Percentiles rank a stretch among this genome's conserved stretches.
Evolutionary conservation across 1,284 basidiomycete species (phyloP).

Genomic region (Ustilago xerochloae): DNA sequence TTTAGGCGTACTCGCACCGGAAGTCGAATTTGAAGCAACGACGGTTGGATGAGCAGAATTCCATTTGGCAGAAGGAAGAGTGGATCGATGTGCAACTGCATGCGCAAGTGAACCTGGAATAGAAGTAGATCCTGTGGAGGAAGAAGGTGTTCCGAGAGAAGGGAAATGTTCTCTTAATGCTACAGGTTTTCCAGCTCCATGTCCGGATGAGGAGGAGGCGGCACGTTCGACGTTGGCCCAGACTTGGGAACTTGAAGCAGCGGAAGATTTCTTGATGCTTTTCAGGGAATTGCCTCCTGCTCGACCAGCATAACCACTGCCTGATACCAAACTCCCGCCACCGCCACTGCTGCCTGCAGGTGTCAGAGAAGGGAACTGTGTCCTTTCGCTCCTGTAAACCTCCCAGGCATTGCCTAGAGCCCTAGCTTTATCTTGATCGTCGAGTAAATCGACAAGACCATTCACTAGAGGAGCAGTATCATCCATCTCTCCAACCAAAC

Average conservation of each 20-base stretch:
- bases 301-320: constrained; percentile 13
- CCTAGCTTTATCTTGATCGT: constrained; percentile 82
- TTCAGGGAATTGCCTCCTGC: constrained; percentile 79
- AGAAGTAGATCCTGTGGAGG: background rate
- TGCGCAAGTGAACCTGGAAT: constrained; percentile 60
- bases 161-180: constrained; percentile 55
- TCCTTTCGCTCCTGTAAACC: constrained; percentile 82
- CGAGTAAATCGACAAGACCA: constrained; percentile 72
- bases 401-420: constrained; percentile 83
- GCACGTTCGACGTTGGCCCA: constrained; percentile 89
- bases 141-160: constrained; percentile 21
- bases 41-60: background rate
- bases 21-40: background rate
- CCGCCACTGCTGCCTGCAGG: background rate
- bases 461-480: constrained; percentile 75
- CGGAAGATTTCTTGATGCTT: constrained; percentile 79
- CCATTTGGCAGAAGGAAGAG: constrained; percentile 17
- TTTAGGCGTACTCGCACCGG: constrained; percentile 6
- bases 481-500: constrained; percentile 75
- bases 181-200: constrained; percentile 28
- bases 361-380: constrained; percentile 58
- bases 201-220: constrained; percentile 69
- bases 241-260: constrained; percentile 76
- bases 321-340: background rate
- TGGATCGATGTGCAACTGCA: constrained; percentile 26